Percentiles rank a stretch among this genome's conserved stretches.
Evolutionary conservation across 169 alveolate genomes (phyloP).

Genomic region (Perkinsus chesapeaki): DNA sequence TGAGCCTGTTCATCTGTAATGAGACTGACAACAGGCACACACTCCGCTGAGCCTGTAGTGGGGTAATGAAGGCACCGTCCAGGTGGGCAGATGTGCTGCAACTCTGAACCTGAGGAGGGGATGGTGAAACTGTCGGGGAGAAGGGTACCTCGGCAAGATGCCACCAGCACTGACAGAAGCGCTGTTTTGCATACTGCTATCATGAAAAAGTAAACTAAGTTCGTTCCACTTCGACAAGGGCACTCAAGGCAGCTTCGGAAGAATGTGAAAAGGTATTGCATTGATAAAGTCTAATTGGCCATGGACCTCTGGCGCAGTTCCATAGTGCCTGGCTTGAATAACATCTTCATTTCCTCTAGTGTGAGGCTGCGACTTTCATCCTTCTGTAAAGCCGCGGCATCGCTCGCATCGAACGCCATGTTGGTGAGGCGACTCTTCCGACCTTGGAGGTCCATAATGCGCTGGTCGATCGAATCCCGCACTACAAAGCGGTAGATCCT

Average conservation of each 20-base stretch:
- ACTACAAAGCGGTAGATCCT: constrained; percentile 42
- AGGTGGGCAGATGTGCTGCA: neutral
- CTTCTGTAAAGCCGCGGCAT: neutral
- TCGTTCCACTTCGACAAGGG: too few species aligned
- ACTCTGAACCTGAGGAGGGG: neutral
- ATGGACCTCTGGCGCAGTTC: neutral
- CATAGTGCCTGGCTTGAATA: neutral
- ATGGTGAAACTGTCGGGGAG: neutral
- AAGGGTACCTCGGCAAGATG: neutral
- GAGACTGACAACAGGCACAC: neutral
- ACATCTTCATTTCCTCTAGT: neutral
- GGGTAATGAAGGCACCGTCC: neutral
- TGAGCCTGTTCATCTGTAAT: neutral
- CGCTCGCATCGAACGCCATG: neutral
- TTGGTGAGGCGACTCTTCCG: constrained; percentile 4
- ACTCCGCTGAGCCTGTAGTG: neutral
- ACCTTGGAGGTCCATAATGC: constrained; percentile 16
- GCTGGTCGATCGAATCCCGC: constrained; percentile 13
- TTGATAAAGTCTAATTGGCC: neutral
- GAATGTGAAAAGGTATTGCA: neutral
- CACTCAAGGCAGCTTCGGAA: too few species aligned
- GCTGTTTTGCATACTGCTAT: too few species aligned
- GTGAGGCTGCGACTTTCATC: neutral
- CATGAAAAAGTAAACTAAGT: too few species aligned
- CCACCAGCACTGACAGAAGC: neutral